Base-by-base conservation (phyloP, 2,329 filamentous ascomycete species). In the Leptosphaerulina australis region DNA sequence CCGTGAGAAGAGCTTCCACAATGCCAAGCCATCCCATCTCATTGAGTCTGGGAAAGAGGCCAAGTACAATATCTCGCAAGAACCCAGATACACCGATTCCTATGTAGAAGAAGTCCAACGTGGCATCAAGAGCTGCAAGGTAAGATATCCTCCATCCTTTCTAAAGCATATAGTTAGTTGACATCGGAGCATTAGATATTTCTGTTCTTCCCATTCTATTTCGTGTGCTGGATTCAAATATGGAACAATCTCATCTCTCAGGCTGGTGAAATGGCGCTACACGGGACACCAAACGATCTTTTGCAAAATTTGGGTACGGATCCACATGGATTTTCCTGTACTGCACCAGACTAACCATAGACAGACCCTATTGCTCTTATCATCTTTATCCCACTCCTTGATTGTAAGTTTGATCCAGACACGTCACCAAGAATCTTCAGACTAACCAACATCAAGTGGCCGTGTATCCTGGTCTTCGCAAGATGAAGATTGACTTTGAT, bases 231-330 rank as follows among this genome's bases (percentile, higher is more conserved):
- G 29, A 68, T 63, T 14, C 68, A 71, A 49, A 66, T 67, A 39
- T 58, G 49, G 46, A 69, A 65, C 60, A 70, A 72, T 34, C 51
- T 64, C 54, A 43, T 64, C 54, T 55, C 64, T 25, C 68, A 70
- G 55, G 68, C 67, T 14, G 62, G 63, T 6, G 53, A 59, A 17
- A 70, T 72, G 68, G 31, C 41, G 7, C 56, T 62, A 0, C 46
- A 51, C 18, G 60, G 61, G n/a, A 55, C 68, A 7, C 67, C 69
- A 3, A 71, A 71, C 52, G 68, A 72, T 33, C 59, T 68, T 21
- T 47, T 67, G 11, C 62, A 65, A 39, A 58, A 53, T 12, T 50
- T 68, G n/a, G 52, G 58, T 21, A n/a, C n/a, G n/a, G 14, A 34
- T 3, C 5, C 12, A 34, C 15, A 5, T 8, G 2, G 4, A 34